Conservation (phyloP, 2,329 filamentous ascomycete species). For the Fonsecaea nubica region DNA sequence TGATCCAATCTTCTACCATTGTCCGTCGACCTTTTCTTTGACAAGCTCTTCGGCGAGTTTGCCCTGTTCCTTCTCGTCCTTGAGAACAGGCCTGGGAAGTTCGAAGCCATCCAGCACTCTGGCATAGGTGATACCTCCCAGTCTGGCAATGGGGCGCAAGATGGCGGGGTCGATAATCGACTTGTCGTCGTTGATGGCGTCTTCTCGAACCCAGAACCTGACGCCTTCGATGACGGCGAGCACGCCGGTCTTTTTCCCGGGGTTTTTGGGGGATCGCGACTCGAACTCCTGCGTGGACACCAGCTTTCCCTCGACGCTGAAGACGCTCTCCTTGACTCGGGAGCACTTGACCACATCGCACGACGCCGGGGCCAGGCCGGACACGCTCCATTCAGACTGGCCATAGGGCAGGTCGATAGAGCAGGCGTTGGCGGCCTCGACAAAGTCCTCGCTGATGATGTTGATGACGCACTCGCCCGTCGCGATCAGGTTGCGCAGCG, state of each 20-base stretch:
- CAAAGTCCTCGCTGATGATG: conserved; percentile 81
- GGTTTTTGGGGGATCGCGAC: conserved; percentile 63
- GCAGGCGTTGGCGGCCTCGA: conserved; percentile 87
- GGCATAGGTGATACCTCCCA: conserved; percentile 87
- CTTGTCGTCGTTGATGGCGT: conserved; percentile 79
- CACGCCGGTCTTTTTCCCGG: conserved; percentile 76
- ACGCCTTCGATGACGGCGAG: conserved; percentile 82
- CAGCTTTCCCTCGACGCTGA: conserved; percentile 81
- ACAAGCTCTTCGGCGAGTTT: conserved; percentile 21
- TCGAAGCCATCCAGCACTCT: conserved; percentile 74
- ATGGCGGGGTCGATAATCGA: conserved; percentile 78
- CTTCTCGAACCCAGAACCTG: conserved; percentile 86
- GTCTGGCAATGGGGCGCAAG: conserved; percentile 71
- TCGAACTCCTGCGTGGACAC: conserved; percentile 79
- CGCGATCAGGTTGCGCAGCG: conserved; percentile 74
- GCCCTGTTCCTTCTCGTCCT: conserved; percentile 27
- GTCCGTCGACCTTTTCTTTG: conserved; percentile 28
- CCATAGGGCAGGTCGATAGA: conserved; percentile 79
- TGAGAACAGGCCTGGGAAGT: conserved; percentile 63
- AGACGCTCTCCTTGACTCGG: conserved; percentile 80
- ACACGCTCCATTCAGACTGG: conserved; percentile 77
- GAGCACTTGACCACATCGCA: conserved; percentile 71
- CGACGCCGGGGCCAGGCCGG: conserved; percentile 73
- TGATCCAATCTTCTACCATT: not conserved
- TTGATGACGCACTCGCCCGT: conserved; percentile 82